phyloP scores from a whole-genome alignment of 345 rosid species.

The Dipteronia sinensis region DNA sequence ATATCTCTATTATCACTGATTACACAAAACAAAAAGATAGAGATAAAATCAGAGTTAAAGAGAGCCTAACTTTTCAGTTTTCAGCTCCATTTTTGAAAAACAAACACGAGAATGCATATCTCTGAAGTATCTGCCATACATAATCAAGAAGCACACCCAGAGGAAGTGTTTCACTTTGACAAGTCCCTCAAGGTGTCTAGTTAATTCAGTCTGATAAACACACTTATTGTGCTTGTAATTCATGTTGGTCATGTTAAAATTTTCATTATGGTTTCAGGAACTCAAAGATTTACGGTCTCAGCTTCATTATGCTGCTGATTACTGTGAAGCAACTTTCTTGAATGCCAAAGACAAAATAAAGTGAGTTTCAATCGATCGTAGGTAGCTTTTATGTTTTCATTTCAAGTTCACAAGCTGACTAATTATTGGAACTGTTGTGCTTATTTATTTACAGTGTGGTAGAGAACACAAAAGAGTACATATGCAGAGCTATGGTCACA shows the following conservation, averaged over 20 bases:
- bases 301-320: constrained; percentile 68
- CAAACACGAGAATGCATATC: constrained; percentile 25
- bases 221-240: neutral
- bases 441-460: constrained; percentile 37
- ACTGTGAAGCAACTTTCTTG: constrained; percentile 55
- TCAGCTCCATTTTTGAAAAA: constrained; percentile 5
- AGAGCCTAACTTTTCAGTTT: neutral
- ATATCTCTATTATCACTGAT: neutral
- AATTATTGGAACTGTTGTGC: neutral
- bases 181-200: constrained; percentile 55
- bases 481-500: constrained; percentile 60
- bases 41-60: neutral
- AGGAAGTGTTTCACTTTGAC: constrained; percentile 39
- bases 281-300: constrained; percentile 65
- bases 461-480: constrained; percentile 68
- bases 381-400: neutral
- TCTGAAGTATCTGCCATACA: constrained; percentile 19
- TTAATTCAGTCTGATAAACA: neutral
- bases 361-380: constrained; percentile 30
- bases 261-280: constrained; percentile 38
- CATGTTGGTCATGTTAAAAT: neutral
- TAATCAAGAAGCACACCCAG: constrained; percentile 30
- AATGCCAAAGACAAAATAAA: constrained; percentile 43
- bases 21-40: neutral
- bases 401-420: neutral